phyloP scores from a whole-genome alignment of 139 green algal genomes.

The Coccomyxa sp. region DNA sequence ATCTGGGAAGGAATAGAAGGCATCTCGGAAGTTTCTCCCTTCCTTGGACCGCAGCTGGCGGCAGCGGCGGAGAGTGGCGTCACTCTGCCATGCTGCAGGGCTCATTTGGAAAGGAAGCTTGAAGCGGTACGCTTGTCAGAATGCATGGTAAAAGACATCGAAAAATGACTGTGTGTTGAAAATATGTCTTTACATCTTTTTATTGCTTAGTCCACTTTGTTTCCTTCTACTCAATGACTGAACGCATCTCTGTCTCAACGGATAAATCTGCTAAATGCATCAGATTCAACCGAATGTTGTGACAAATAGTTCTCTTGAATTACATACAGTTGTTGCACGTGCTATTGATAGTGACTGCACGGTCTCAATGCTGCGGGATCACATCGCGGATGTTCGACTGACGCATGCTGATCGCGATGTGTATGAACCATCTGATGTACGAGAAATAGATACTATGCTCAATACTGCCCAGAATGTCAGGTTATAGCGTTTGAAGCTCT shows the following conservation, averaged over 20 bases:
- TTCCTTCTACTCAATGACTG: not conserved
- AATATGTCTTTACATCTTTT: too few species aligned
- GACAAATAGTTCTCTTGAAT: not conserved
- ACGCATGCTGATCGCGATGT: constrained; percentile 24
- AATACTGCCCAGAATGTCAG: not conserved
- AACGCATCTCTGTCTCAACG: not conserved
- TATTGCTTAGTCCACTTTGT: not conserved
- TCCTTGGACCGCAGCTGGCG: too few species aligned
- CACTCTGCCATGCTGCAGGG: too few species aligned
- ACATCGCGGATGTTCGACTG: not conserved
- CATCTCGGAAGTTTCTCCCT: too few species aligned
- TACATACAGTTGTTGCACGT: not conserved
- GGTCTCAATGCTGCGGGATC: not conserved
- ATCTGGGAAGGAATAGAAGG: too few species aligned
- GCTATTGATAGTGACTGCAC: not conserved
- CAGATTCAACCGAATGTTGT: not conserved
- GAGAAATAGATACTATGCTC: not conserved
- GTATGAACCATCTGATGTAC: constrained; percentile 76
- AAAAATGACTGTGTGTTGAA: too few species aligned
- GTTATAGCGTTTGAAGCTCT: not conserved
- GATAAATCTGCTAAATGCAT: not conserved
- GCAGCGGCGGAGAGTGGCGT: too few species aligned
- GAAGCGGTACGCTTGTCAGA: too few species aligned
- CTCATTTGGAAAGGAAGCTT: too few species aligned
- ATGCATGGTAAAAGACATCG: too few species aligned